phyloP scores from a whole-genome alignment of 257 asterid genomes.

The Nicotiana knightiana region DNA sequence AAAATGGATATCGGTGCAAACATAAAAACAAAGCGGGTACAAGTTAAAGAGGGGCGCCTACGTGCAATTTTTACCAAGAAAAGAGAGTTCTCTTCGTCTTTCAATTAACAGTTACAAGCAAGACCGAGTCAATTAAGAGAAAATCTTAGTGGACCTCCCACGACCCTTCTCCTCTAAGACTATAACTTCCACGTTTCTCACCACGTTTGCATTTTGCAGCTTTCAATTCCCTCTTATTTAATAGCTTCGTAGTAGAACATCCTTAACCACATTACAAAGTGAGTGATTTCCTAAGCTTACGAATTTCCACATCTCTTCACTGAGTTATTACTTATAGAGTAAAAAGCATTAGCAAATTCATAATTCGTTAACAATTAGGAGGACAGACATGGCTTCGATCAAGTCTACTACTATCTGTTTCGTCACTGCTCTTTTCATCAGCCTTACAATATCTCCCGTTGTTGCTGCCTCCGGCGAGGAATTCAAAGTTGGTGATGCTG shows the following conservation, averaged over 20 bases:
- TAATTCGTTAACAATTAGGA: not conserved
- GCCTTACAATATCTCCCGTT: constrained; percentile 6
- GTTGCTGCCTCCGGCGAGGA: constrained; percentile 38
- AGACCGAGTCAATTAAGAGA: constrained; percentile 15
- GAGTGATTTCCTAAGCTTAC: not conserved
- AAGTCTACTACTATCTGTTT: not conserved
- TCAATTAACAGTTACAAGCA: not conserved
- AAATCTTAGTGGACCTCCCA: constrained; percentile 5
- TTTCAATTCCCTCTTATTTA: not conserved
- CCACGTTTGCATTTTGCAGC: not conserved
- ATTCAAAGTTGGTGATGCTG: constrained; percentile 57
- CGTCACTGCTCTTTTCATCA: constrained; percentile 9
- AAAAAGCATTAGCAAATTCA: not conserved
- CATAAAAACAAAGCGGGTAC: too few relatives aligned
- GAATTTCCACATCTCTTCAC: not conserved
- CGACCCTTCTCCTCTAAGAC: constrained; percentile 9
- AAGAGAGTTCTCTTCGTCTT: not conserved
- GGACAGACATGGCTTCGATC: constrained; percentile 21
- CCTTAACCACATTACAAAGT: not conserved
- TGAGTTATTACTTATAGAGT: not conserved
- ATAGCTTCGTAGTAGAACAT: not conserved
- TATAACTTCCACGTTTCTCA: constrained; percentile 33
- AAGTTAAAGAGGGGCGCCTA: too few relatives aligned
- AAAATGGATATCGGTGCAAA: too few relatives aligned
- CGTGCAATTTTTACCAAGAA: too few relatives aligned